Evolutionary conservation across 176 grass and related monocot genomes (phyloP).

Genomic region (Urochloa ruziziensis): DNA sequence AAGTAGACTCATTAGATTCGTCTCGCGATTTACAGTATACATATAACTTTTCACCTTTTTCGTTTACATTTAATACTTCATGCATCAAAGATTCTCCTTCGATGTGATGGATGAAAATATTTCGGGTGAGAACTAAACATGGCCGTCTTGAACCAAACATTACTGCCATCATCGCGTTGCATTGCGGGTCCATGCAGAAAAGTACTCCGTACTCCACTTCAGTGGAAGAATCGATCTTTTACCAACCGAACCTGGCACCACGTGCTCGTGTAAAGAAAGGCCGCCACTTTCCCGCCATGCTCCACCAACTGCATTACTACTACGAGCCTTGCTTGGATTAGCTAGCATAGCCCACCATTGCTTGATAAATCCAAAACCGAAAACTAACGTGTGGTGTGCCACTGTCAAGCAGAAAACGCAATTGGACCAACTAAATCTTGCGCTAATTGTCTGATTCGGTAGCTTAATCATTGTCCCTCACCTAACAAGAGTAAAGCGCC

Average conservation of each 20-base stretch:
- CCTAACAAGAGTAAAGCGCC: conserved; percentile 36
- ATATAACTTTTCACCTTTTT: too few species aligned
- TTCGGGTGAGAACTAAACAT: too few species aligned
- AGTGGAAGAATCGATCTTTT: conserved; percentile 4
- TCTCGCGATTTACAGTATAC: too few species aligned
- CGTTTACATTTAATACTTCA: too few species aligned
- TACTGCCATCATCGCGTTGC: too few species aligned
- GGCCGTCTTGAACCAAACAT: too few species aligned
- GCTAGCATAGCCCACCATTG: neutral
- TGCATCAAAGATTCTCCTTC: too few species aligned
- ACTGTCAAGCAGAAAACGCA: conserved; percentile 5
- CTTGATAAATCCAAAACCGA: conserved; percentile 35
- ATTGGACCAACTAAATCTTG: conserved; percentile 1
- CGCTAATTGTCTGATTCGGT: neutral
- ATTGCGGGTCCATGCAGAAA: neutral
- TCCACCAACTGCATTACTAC: conserved; percentile 15
- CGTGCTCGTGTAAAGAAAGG: conserved; percentile 17
- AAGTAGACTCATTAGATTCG: too few species aligned
- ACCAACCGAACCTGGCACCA: conserved; percentile 20
- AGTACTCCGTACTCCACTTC: neutral
- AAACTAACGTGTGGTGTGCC: neutral
- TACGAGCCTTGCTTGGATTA: neutral
- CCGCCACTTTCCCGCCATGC: neutral
- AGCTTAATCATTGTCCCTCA: neutral
- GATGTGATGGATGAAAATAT: too few species aligned